These are phyloP conservation scores for Talaromyces borbonicus DNA, from an alignment of 495 filamentous ascomycete species.

Conservation along the genomic window DNA sequence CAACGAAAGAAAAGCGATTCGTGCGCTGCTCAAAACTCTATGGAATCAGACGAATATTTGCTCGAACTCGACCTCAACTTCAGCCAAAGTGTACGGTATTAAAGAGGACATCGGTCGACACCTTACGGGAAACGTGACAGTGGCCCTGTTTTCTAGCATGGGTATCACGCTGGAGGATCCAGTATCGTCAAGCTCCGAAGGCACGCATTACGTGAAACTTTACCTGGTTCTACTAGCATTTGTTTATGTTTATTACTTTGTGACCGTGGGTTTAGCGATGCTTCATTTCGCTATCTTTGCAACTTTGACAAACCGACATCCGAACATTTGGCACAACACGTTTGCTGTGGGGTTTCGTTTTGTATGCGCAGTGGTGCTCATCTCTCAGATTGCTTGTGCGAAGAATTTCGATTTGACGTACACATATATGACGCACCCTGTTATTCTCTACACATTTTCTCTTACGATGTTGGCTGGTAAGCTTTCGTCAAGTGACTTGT, in stretches of 20 bases:
- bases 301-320: conserved; percentile 20
- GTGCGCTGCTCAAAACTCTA: conserved; percentile 22
- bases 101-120: conserved; percentile 21
- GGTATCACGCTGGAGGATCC: conserved; percentile 24
- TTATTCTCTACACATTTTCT: conserved; percentile 33
- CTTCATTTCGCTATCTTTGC: conserved; percentile 26
- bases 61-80: conserved; percentile 15
- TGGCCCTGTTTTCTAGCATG: conserved; percentile 35
- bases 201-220: conserved; percentile 24
- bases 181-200: conserved; percentile 18
- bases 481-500: conserved; percentile 8
- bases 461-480: conserved; percentile 26
- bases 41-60: conserved; percentile 18
- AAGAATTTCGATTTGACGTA: conserved; percentile 25
- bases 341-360: conserved; percentile 23
- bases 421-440: conserved; percentile 32
- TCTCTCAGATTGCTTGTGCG: conserved; percentile 22
- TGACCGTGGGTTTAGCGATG: conserved; percentile 27
- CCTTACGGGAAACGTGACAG: conserved; percentile 32
- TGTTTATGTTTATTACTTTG: conserved; percentile 35
- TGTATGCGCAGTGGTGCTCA: conserved; percentile 19
- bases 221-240: conserved; percentile 33
- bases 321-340: conserved; percentile 10
- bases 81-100: conserved; percentile 11
- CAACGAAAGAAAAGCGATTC: conserved; percentile 25